Evolutionary conservation across 805 yeast genomes (phyloP).

Genomic region (Cyberlindnera euphorbiae): DNA sequence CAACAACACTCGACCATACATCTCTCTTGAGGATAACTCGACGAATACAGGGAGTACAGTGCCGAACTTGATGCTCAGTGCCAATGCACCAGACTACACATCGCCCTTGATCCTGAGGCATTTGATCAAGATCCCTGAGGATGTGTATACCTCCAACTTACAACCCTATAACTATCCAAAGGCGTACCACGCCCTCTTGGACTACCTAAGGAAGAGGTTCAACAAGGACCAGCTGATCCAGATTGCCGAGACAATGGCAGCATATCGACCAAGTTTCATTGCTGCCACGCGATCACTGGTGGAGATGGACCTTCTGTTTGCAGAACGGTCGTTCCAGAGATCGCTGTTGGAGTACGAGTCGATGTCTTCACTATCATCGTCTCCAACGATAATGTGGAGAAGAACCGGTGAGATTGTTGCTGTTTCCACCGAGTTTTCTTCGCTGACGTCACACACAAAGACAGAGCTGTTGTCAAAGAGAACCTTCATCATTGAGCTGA

Average conservation of each 20-base stretch:
- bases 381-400: conserved; percentile 83
- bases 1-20: conserved; percentile 27
- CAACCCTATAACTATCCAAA: conserved; percentile 88
- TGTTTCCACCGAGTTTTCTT: conserved; percentile 67
- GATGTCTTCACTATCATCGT: conserved; percentile 48
- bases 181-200: conserved; percentile 81
- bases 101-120: conserved; percentile 56
- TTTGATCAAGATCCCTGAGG: conserved; percentile 61
- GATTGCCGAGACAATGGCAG: conserved; percentile 40
- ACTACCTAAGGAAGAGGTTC: conserved; percentile 72
- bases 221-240: conserved; percentile 64
- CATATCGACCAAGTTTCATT: conserved; percentile 69
- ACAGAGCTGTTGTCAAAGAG: conserved; percentile 54
- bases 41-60: conserved; percentile 6
- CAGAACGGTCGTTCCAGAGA: conserved; percentile 54
- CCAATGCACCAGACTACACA: conserved; percentile 37
- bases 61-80: conserved; percentile 12
- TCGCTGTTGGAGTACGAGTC: conserved; percentile 53
- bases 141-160: conserved; percentile 74
- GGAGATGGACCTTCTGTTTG: conserved; percentile 64
- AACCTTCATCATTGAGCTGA: conserved; percentile 69
- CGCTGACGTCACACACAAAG: conserved; percentile 59
- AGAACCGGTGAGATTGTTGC: conserved; percentile 83
- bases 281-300: conserved; percentile 69
- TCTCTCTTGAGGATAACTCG: conserved; percentile 25